These are phyloP conservation scores for Apophysomyces trapeziformis DNA, from an alignment of 371 early-diverging fungal genomes.

Conservation along the genomic window DNA sequence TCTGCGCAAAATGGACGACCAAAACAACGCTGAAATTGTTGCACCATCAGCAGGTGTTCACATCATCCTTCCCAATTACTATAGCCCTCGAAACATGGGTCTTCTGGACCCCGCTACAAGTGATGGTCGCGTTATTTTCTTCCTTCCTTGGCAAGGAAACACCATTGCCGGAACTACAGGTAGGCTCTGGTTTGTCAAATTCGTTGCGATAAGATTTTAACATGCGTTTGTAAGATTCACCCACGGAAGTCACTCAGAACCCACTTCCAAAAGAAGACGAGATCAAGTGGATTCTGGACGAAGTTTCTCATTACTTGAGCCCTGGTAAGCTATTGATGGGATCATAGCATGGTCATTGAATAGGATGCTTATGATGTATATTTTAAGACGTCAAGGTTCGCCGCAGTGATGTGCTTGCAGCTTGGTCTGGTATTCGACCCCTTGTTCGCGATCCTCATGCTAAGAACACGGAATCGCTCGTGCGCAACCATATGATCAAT, in stretches of 20 bases:
- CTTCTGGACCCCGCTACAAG: slow-evolving; percentile 96
- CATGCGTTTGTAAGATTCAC: slow-evolving; percentile 66
- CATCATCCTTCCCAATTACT: slow-evolving; percentile 95
- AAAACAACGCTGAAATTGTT: slow-evolving; percentile 80
- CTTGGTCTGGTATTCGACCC: slow-evolving; percentile 99
- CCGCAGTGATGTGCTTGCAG: slow-evolving; percentile 94
- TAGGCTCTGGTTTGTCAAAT: slow-evolving; percentile 16
- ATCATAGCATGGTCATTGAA: background rate
- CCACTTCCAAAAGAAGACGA: slow-evolving; percentile 94
- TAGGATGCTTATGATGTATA: background rate
- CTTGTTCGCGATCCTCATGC: slow-evolving; percentile 96
- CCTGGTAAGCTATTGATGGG: slow-evolving; percentile 43
- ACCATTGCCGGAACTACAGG: slow-evolving; percentile 98
- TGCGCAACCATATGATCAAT: slow-evolving; percentile 97
- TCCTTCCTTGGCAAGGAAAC: slow-evolving; percentile 98
- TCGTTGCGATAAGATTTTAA: background rate
- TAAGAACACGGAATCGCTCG: slow-evolving; percentile 90
- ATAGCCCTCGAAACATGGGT: slow-evolving; percentile 95
- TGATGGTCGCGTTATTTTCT: slow-evolving; percentile 98
- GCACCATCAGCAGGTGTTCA: slow-evolving; percentile 98
- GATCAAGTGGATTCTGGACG: slow-evolving; percentile 94
- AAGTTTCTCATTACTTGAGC: slow-evolving; percentile 90
- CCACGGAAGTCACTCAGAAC: slow-evolving; percentile 77
- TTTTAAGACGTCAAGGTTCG: slow-evolving; percentile 84
- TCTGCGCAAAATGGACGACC: slow-evolving; percentile 88